Conservation (phyloP, 495 filamentous ascomycete genomes). For the Tetracladium marchalianum region DNA sequence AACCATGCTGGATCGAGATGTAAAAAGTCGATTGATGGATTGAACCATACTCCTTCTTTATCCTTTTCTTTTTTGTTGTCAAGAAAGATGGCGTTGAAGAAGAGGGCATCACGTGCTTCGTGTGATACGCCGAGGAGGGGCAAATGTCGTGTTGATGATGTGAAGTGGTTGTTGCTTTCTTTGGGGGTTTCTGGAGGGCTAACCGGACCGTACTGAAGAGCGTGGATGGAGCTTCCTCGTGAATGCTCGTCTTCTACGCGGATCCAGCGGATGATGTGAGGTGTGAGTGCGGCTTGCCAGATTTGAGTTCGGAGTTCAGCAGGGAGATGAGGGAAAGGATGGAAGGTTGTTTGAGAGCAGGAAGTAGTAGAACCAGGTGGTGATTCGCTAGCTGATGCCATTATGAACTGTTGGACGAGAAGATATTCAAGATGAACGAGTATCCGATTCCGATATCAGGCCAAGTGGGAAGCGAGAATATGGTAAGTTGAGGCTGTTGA, state of each 20-base stretch:
- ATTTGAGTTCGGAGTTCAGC: conserved; percentile 11
- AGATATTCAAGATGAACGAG: too few relatives aligned
- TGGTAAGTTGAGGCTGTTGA: too few relatives aligned
- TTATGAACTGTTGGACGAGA: too few relatives aligned
- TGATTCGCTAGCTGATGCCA: too few relatives aligned
- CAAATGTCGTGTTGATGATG: conserved; percentile 1
- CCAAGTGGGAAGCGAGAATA: too few relatives aligned
- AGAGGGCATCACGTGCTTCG: conserved; percentile 9
- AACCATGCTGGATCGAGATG: conserved; percentile 15
- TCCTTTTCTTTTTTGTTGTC: neutral
- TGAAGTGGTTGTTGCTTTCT: conserved; percentile 1
- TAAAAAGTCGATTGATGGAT: conserved; percentile 10
- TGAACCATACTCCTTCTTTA: conserved; percentile 16
- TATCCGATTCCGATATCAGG: too few relatives aligned
- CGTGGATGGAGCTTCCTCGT: too few relatives aligned
- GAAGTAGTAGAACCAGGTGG: too few relatives aligned
- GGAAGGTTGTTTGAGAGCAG: neutral
- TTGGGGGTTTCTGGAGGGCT: too few relatives aligned
- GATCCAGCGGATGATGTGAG: conserved; percentile 12
- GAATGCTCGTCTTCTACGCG: neutral
- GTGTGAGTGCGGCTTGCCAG: conserved; percentile 10
- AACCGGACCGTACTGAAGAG: too few relatives aligned
- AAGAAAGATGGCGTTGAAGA: conserved; percentile 9
- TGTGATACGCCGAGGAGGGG: conserved; percentile 4
- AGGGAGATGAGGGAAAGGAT: conserved; percentile 3